phyloP scores from a whole-genome alignment of 768 basidiomycete species.

The Mycena capillaripes region DNA sequence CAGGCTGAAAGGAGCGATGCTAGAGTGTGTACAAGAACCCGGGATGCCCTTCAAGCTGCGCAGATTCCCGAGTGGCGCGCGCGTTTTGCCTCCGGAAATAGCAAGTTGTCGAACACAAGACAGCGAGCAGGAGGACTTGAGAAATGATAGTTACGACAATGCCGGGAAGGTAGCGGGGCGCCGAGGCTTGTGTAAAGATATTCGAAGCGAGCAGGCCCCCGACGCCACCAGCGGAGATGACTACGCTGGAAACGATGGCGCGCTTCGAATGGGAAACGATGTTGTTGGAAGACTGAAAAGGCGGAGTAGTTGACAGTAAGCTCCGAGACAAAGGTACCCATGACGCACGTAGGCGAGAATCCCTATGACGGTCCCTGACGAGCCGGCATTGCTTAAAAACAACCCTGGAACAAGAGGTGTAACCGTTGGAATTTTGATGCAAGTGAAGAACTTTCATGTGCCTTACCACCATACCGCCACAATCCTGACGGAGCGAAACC shows the following conservation, averaged over 20 bases:
- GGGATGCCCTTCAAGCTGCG: slow-evolving; percentile 49
- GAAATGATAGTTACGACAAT: slow-evolving; percentile 61
- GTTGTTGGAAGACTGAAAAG: slow-evolving; percentile 63
- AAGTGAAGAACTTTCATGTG: slow-evolving; percentile 6
- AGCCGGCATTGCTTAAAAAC: slow-evolving; percentile 61
- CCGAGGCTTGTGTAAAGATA: slow-evolving; percentile 61
- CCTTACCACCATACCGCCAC: slow-evolving; percentile 59
- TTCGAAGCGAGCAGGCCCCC: slow-evolving; percentile 65
- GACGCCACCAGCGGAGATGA: slow-evolving; percentile 63
- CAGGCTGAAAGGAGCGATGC: not conserved
- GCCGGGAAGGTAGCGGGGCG: slow-evolving; percentile 61
- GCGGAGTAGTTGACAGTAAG: not conserved
- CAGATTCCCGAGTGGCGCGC: slow-evolving; percentile 41
- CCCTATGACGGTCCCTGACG: slow-evolving; percentile 60
- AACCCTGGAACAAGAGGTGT: slow-evolving; percentile 50
- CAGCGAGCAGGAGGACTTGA: slow-evolving; percentile 56
- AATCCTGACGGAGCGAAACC: slow-evolving; percentile 52
- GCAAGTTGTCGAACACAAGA: slow-evolving; percentile 56
- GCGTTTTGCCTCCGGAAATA: slow-evolving; percentile 55
- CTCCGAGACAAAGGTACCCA: not conserved
- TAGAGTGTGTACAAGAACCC: slow-evolving; percentile 59
- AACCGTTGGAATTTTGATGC: slow-evolving; percentile 14
- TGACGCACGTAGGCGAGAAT: slow-evolving; percentile 63
- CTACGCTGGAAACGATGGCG: slow-evolving; percentile 60
- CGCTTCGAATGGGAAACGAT: slow-evolving; percentile 64